These are phyloP conservation scores for Aspergillus japonicus DNA, from an alignment of 2,329 filamentous ascomycete species.

Conservation along the genomic window DNA sequence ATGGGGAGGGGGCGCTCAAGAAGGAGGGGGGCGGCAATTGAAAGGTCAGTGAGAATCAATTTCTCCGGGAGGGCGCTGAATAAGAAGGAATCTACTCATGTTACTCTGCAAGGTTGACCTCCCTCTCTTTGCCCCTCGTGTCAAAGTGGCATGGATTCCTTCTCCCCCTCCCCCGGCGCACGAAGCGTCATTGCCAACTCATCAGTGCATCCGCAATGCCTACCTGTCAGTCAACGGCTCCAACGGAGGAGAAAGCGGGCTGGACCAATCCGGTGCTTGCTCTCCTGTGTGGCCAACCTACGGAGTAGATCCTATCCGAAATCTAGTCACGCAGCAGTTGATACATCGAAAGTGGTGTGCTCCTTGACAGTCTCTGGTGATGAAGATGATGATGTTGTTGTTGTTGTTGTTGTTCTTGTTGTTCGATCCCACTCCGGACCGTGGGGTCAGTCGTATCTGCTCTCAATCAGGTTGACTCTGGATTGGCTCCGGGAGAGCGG, in stretches of 20 bases:
- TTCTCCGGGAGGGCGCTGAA: conserved; percentile 11
- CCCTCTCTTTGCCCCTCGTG: conserved; percentile 17
- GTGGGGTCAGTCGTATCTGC: background rate
- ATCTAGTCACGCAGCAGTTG: conserved; percentile 11
- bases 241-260: conserved; percentile 2
- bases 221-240: conserved; percentile 30
- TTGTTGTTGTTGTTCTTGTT: background rate
- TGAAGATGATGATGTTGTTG: background rate
- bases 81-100: conserved; percentile 14
- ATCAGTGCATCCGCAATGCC: conserved; percentile 66
- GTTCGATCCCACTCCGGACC: background rate
- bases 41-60: conserved; percentile 11
- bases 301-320: conserved; percentile 6
- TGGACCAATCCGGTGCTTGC: conserved; percentile 19
- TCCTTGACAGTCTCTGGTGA: background rate
- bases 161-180: conserved; percentile 36
- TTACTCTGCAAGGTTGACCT: conserved; percentile 15
- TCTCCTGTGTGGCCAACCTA: conserved; percentile 12
- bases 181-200: conserved; percentile 61
- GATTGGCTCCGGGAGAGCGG: conserved; percentile 15
- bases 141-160: conserved; percentile 47
- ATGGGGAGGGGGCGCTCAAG: background rate
- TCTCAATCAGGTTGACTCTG: background rate
- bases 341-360: conserved; percentile 2
- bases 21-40: background rate